Base-by-base conservation (phyloP, 768 basidiomycete species). In the Mycena galopus region DNA sequence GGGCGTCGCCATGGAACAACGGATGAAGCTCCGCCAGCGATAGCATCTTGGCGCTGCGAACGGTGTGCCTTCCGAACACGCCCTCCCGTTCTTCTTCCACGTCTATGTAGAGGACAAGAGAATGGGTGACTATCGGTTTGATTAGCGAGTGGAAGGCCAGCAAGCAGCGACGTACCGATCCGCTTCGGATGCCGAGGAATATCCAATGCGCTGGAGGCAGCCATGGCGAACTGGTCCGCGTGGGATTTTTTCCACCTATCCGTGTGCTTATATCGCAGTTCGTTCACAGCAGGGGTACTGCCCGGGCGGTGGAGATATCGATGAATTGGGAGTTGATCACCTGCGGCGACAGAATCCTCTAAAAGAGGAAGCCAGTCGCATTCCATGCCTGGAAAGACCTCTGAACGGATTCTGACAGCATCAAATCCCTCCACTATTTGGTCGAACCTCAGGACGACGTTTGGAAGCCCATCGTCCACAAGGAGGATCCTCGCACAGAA, bases 351-450 rank as follows among this genome's bases (percentile, higher is more conserved):
- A 37, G 62, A 64, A 51, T 64, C 64, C 53, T 65, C 53, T 53
- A 65, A 56, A 65, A 55, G 64, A n/a, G 64, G 3, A 65, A 65
- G 64, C 64, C 63, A 65, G 51, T 65, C 63, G 51, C 63, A 65
- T 27, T 65, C 23, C 51, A 65, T 65, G 50, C 50, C 64, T 10
- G 51, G 55, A 19, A 66, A 66, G 10, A 66, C 27, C 65, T 66
- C 6, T 47, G 65, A 66, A 23, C 65, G 65, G 55, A 56, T 16
- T 51, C 50, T 29, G 64, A 39, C 51, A 39, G 50, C 14, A 51
- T n/a, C 64, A 65, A 55, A 4, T 56, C 4, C 27, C 37, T 65
- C 64, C 51, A n/a, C 64, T 12, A 65, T 39, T 14, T 65, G 64
- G 35, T 65, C 51, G 37, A 53, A 16, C 5, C 16, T 39, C 10